Base-by-base conservation (phyloP, 257 asterid genomes). In the Solanum pimpinellifolium region DNA sequence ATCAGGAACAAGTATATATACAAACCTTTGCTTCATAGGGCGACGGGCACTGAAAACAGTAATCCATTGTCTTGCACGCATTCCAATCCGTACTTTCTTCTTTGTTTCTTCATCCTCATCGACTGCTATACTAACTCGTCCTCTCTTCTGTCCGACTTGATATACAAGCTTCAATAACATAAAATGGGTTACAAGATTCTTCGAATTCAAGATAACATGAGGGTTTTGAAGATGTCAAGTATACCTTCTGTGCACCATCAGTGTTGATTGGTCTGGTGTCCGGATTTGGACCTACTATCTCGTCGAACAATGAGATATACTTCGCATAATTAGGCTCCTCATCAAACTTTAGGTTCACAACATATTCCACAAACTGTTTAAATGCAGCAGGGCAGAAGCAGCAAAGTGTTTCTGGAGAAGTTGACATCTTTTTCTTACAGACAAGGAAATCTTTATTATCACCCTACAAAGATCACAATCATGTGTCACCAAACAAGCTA, bases 131-230 rank as follows among this genome's bases (percentile, higher is more conserved):
- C 89, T 85, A 74, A 89, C 89, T 47, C 94, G 75, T 27, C 91
- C 95, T 87, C 95, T 89, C 90, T 93, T 92, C 21, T 91, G 93
- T 62, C 95, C 95, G 52, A 93, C 95, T 90, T 90, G 92, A 84
- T 87, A 87, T 86, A 90, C 89, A 49, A 91, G 92, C 93, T 91
- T 84, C 90, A 87, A 37, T 52, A 46, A 18, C 81, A 66, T 39
- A 46, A 87, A 35, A 68, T 23, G 37, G 16, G 47, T 65, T 72
- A 47, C 29, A 83, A 31, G 39, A 37, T 37, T 37, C 39, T 35
- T 35, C 39, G 39, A 35, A 37, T 37, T 37, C 39, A 37, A 37
- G 39, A 37, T 37, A 37, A 37, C 39, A 6, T 37, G 39, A 31
- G 33, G 7, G 6, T 37, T 37, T 5, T 37, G 39, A 37, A 37